Evolutionary conservation across 306 rosid genomes (phyloP).

Genomic region (Vicia sativa): DNA sequence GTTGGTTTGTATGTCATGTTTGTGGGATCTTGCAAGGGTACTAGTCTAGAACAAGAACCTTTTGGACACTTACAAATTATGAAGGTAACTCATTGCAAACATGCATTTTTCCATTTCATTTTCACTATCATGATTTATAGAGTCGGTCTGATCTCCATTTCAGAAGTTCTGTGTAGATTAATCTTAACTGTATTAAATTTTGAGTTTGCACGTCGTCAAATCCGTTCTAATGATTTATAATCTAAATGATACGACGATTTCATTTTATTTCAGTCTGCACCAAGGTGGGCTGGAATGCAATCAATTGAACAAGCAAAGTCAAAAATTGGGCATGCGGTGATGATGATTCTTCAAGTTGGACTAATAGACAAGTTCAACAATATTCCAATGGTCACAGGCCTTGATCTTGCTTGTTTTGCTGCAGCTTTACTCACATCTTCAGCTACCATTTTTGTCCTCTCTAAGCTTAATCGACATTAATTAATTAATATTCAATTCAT

Average conservation of each 20-base stretch:
- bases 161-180: too few relatives aligned
- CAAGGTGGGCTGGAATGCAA: constrained; percentile 43
- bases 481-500: neutral
- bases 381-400: constrained; percentile 45
- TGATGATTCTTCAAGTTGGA: constrained; percentile 54
- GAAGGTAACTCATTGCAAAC: constrained; percentile 27
- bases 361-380: constrained; percentile 49
- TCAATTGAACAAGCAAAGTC: constrained; percentile 47
- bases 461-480: constrained; percentile 33
- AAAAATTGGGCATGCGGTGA: constrained; percentile 53
- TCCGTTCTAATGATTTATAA: too few relatives aligned
- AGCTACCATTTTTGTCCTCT: constrained; percentile 50
- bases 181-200: too few relatives aligned
- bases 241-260: too few relatives aligned
- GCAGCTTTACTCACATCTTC: constrained; percentile 49
- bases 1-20: constrained; percentile 48
- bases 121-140: neutral
- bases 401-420: constrained; percentile 58
- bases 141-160: too few relatives aligned
- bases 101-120: neutral
- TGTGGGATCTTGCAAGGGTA: constrained; percentile 35
- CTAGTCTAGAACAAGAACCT: constrained; percentile 14
- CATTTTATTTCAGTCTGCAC: constrained; percentile 35
- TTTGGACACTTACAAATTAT: constrained; percentile 22
- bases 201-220: too few relatives aligned